Conservation (phyloP, 371 early-diverging fungal genomes). For the Parasitella parasitica region DNA sequence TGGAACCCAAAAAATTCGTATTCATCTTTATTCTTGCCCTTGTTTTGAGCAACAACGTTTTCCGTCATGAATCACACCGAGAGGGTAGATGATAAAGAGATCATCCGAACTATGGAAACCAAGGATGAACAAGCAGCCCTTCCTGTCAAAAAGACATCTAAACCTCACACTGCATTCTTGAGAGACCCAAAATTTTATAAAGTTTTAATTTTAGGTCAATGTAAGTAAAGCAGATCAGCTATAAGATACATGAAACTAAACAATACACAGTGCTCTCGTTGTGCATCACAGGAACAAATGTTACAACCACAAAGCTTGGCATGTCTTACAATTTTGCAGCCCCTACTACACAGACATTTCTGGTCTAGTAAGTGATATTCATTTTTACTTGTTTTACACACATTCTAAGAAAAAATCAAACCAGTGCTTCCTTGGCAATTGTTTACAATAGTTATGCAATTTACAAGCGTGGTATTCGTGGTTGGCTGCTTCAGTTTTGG, state of each 20-base stretch:
- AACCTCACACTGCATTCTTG: constrained; percentile 14
- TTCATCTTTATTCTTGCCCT: too few relatives aligned
- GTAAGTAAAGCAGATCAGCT: constrained; percentile 16
- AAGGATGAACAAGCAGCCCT: neutral
- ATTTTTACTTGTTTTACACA: neutral
- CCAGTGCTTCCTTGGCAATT: constrained; percentile 48
- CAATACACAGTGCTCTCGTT: constrained; percentile 52
- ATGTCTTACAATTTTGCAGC: constrained; percentile 45
- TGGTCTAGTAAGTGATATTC: constrained; percentile 48
- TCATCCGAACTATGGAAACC: neutral
- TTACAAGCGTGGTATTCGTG: constrained; percentile 50
- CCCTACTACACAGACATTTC: constrained; percentile 69
- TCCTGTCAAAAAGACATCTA: constrained; percentile 13
- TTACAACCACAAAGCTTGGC: constrained; percentile 56
- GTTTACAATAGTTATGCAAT: constrained; percentile 61
- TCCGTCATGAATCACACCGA: neutral
- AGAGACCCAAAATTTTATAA: constrained; percentile 19
- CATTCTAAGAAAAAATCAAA: neutral
- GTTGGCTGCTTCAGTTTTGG: constrained; percentile 48
- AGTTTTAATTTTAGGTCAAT: constrained; percentile 20
- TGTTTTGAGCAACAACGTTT: neutral
- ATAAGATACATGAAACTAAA: too few relatives aligned
- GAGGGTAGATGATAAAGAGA: neutral
- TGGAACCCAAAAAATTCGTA: neutral
- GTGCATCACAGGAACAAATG: constrained; percentile 70